These are phyloP conservation scores for Epichloe scottii DNA, from an alignment of 2,329 filamentous ascomycete species.

Conservation along the genomic window DNA sequence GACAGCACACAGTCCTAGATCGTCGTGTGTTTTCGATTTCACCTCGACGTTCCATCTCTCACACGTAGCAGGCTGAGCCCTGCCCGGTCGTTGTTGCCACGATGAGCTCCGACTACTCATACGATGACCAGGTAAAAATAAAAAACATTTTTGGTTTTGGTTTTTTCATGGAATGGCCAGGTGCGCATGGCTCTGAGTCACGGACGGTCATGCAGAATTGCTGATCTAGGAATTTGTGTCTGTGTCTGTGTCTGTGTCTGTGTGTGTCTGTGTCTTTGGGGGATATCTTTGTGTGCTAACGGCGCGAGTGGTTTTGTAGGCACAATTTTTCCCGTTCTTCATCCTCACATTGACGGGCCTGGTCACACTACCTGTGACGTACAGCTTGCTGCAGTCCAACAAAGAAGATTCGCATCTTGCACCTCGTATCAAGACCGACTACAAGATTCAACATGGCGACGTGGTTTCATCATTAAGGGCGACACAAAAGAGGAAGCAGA, in stretches of 20 bases:
- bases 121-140: conserved; percentile 70
- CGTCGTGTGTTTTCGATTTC: background rate
- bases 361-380: conserved; percentile 81
- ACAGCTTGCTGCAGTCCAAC: conserved; percentile 69
- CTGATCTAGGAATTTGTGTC: background rate
- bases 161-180: background rate
- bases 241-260: no score
- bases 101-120: conserved; percentile 94
- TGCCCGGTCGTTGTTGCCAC: conserved; percentile 26
- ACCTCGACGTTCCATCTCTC: background rate
- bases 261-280: background rate
- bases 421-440: conserved; percentile 69
- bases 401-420: conserved; percentile 68
- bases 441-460: conserved; percentile 69
- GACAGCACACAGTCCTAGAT: background rate
- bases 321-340: conserved; percentile 99
- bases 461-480: conserved; percentile 71
- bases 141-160: background rate
- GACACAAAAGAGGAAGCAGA: conserved; percentile 80
- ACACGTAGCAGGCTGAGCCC: conserved; percentile 22
- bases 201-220: background rate
- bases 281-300: conserved; percentile 2
- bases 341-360: conserved; percentile 81
- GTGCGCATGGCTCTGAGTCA: background rate
- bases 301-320: conserved; percentile 31